Percentiles rank a stretch among this genome's conserved stretches.
Conservation (phyloP, 441 rosid species). For the Adansonia grandidieri region DNA sequence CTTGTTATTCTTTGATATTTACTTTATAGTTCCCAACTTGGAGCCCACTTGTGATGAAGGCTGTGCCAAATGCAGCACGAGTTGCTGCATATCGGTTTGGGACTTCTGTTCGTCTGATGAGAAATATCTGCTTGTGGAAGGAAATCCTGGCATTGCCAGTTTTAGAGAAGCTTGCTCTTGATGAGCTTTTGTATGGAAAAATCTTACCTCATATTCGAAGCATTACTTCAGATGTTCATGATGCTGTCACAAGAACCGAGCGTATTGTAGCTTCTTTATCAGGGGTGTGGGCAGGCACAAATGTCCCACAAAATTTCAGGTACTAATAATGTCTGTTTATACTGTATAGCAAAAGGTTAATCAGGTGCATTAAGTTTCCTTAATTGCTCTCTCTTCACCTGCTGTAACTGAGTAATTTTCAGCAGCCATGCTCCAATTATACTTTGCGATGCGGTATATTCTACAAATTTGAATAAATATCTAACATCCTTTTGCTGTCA, state of each 20-base stretch:
- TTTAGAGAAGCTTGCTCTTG: slow-evolving; percentile 81
- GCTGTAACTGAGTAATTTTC: slow-evolving; percentile 32
- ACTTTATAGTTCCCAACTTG: slow-evolving; percentile 79
- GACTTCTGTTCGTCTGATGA: slow-evolving; percentile 79
- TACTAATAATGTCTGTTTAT: slow-evolving; percentile 27
- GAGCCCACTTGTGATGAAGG: slow-evolving; percentile 76
- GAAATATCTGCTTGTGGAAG: slow-evolving; percentile 90
- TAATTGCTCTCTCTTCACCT: slow-evolving; percentile 37
- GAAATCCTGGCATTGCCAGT: slow-evolving; percentile 78
- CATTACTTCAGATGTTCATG: slow-evolving; percentile 77
- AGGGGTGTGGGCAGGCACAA: slow-evolving; percentile 81
- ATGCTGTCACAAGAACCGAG: slow-evolving; percentile 88
- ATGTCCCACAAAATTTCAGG: slow-evolving; percentile 63
- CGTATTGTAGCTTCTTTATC: slow-evolving; percentile 74
- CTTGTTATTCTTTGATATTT: slow-evolving; percentile 20
- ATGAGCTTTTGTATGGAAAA: slow-evolving; percentile 80
- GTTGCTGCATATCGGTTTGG: slow-evolving; percentile 90
- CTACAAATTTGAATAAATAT: not conserved
- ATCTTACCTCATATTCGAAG: slow-evolving; percentile 82
- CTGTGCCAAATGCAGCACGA: slow-evolving; percentile 81
- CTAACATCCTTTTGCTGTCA: not conserved
- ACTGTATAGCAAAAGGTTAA: not conserved
- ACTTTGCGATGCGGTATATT: not conserved
- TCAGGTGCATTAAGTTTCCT: not conserved
- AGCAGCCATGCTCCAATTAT: not conserved